Evolutionary conservation across 495 filamentous ascomycete species (phyloP), one percentile per base, ranked within the genome.

Genomic region (Penicillium cataractarum): DNA sequence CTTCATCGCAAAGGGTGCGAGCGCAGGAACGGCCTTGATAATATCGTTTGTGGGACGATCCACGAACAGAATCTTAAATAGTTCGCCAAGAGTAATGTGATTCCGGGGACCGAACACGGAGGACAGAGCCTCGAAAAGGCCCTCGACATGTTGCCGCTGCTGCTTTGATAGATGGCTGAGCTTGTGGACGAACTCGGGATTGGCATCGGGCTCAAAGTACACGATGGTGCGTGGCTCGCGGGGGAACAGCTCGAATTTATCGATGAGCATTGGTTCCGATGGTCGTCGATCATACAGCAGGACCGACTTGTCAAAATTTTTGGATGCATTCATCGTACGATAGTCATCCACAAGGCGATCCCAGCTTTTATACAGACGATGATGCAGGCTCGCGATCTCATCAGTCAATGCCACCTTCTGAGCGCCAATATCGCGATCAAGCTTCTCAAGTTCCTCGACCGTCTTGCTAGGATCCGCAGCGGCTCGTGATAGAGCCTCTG

Each of bases 221-320:
- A 82, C 19, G 2, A 78, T 2, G 4, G 60, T 58, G 17, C 67
- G 64, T 6, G 69, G 53, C 13, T 58, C 61, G 9, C 67, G 68
- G 0, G 86, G 88, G 64, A 76, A 88, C 58, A 89, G 81, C 60
- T 93, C 90, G 5, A 83, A 70, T 0, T 68, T 31, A 12, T 80
- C 52, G 24, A 83, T 78, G 8, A 68, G 60, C 46, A 90, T 68
- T 4, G 86, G 83, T 22, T 90, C 85, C 48, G 81, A 86, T 8
- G 73, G 75, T 27, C 90, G 86, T 5, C 82, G 84, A 67, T 92
- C 89, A 86, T 86, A 92, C 53, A 75, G 59, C 2, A 92, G 74
- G 6, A 82, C 39, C 0, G 82, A 81, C 4, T 84, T 78, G 57
- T 75, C 72, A 24, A 74, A 59, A 39, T 66, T 71, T 27, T 65